Evolutionary conservation across 306 rosid genomes (phyloP), one percentile per base, ranked within the genome.

Genomic region (Glycine latifolia): DNA sequence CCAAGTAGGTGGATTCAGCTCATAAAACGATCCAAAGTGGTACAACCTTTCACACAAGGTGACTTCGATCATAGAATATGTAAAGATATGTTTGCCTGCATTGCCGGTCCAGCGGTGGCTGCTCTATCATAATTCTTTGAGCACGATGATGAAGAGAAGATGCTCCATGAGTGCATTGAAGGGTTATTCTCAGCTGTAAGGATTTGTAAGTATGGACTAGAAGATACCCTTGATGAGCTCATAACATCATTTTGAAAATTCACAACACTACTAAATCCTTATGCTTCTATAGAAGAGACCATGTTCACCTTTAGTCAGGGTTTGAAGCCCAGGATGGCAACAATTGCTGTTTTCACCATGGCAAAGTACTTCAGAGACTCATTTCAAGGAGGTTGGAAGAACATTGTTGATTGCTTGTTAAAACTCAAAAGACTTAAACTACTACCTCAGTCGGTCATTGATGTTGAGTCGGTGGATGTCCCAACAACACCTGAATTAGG

Each of bases 231-330:
- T 44, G 99, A 95, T 76, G 93, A 93, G 80, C 91, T 95, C 53
- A 87, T 95, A 47, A 91, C 98, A 59, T 83, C 92, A 0, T 91
- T 95, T 71, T 91, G 93, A 70, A 91, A 91, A 87, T 95, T 91
- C 85, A 95, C 99, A 2, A 93, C 98, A 10, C 79, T 95, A 43
- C 74, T 88, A 79, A 95, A 95, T 70, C 99, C 99, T 78, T 95
- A 95, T 69, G 99, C 98, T 76, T 93, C 99, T 1, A 60, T 90
- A 5, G 99, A 95, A 85, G 98, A 95, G 77, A 95, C 98, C 44
- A 85, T 95, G 71, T 93, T 87, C 71, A 89, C 85, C 4, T 95
- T 95, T 39, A 91, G 91, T 83, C 91, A 93, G 78, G 98, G 93
- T 82, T 68, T 91, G 86, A 93, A 89, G 86, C 97, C 99, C 0